Conservation (phyloP, 2,329 filamentous ascomycete genomes). For the Fusarium sp. region DNA sequence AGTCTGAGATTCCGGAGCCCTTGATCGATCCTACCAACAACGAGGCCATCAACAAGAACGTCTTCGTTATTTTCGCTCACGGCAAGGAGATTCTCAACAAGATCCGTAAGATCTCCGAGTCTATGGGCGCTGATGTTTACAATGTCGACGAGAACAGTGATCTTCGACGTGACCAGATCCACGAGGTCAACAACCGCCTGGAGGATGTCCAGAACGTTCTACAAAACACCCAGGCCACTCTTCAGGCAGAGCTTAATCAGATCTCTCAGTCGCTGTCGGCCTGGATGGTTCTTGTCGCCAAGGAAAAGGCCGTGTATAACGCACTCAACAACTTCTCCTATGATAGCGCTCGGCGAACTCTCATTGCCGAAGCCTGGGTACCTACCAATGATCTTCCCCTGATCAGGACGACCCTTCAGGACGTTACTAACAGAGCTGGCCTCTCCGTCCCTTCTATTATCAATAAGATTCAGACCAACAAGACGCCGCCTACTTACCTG, state of each 20-base stretch:
- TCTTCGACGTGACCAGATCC: conserved; percentile 92
- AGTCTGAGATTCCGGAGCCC: conserved; percentile 95
- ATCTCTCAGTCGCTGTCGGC: conserved; percentile 92
- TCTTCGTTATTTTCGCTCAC: conserved; percentile 99
- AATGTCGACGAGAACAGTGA: conserved; percentile 98
- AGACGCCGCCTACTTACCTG: conserved; percentile 95
- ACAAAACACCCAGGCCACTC: conserved; percentile 91
- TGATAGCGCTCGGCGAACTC: conserved; percentile 91
- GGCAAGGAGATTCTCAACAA: conserved; percentile 98
- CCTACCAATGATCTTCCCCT: conserved; percentile 89
- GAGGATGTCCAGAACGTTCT: conserved; percentile 92
- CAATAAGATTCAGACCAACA: conserved; percentile 96
- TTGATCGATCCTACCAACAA: conserved; percentile 93
- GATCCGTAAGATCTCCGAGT: conserved; percentile 99
- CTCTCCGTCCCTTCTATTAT: conserved; percentile 98
- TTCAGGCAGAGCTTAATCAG: conserved; percentile 91
- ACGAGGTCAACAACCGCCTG: conserved; percentile 94
- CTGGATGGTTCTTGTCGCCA: conserved; percentile 98
- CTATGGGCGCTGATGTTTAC: conserved; percentile 94
- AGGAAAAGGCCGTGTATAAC: conserved; percentile 98
- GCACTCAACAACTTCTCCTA: conserved; percentile 97
- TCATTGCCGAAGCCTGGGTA: conserved; percentile 98
- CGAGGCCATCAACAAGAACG: conserved; percentile 93
- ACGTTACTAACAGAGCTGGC: conserved; percentile 95
- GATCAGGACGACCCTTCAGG: conserved; percentile 92